These are phyloP conservation scores for Fusarium camptoceras DNA, from an alignment of 2,329 filamentous ascomycete species.

Conservation along the genomic window DNA sequence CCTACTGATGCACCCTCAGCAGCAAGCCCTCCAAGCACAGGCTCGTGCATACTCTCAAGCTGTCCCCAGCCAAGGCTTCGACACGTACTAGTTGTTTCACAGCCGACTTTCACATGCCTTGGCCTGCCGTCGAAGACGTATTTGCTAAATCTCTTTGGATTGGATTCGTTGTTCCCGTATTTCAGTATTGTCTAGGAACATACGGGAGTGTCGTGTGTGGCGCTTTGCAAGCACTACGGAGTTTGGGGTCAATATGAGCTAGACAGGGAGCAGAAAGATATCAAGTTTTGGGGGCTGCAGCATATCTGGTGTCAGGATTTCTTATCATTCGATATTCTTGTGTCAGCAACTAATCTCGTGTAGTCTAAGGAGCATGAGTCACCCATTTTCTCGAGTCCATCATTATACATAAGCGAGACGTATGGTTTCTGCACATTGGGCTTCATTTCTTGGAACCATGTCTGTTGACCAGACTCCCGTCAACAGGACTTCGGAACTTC, in stretches of 20 bases:
- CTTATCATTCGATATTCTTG: constrained; percentile 9
- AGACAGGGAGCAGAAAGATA: constrained; percentile 36
- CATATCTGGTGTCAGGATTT: constrained; percentile 18
- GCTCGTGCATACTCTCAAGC: constrained; percentile 55
- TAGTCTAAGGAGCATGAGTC: constrained; percentile 18
- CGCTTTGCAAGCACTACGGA: constrained; percentile 38
- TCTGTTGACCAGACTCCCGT: constrained; percentile 63
- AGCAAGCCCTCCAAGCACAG: constrained; percentile 58
- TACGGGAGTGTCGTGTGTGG: constrained; percentile 23
- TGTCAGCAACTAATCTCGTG: constrained; percentile 32
- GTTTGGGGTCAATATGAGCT: constrained; percentile 42
- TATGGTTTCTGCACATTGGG: constrained; percentile 21
- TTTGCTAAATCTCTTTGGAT: constrained; percentile 11
- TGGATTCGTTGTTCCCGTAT: constrained; percentile 16
- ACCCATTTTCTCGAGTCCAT: constrained; percentile 13
- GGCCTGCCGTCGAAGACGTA: background rate
- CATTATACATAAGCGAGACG: constrained; percentile 33
- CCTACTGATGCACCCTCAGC: constrained; percentile 67
- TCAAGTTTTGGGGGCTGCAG: constrained; percentile 29
- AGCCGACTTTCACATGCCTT: constrained; percentile 13
- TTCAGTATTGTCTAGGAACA: constrained; percentile 7
- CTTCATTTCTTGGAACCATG: constrained; percentile 42
- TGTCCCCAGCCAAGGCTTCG: constrained; percentile 55
- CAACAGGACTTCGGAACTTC: constrained; percentile 65
- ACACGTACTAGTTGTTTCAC: constrained; percentile 49